These are phyloP conservation scores for Canariomyces notabilis DNA, from an alignment of 2,329 filamentous ascomycete species.

Conservation along the genomic window DNA sequence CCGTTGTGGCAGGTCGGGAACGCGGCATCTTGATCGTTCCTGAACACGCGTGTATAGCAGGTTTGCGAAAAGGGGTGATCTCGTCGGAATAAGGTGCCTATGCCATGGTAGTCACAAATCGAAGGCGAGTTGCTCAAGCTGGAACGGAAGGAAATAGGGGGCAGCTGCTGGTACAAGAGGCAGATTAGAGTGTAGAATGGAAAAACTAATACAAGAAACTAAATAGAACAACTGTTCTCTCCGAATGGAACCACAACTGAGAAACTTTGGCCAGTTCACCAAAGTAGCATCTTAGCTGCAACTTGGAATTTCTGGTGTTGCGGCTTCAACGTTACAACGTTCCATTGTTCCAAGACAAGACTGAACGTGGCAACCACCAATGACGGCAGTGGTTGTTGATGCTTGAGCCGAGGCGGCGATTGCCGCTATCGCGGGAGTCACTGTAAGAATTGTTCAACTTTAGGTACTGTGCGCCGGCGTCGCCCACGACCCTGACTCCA, in stretches of 20 bases:
- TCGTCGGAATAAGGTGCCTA: neutral
- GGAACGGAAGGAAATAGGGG: neutral
- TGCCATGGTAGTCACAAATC: neutral
- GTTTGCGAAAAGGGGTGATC: neutral
- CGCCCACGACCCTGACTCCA: too few species aligned
- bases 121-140: neutral
- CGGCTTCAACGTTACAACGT: too few species aligned
- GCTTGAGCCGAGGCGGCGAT: neutral
- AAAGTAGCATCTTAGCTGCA: too few species aligned
- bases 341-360: neutral
- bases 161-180: neutral
- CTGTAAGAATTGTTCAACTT: too few species aligned
- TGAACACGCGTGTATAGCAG: too few species aligned
- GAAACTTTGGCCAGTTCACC: too few species aligned
- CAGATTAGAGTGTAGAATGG: neutral
- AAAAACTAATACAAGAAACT: neutral
- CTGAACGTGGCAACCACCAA: neutral
- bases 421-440: too few species aligned
- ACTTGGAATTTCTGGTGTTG: neutral
- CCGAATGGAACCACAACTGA: too few species aligned
- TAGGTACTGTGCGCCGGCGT: too few species aligned
- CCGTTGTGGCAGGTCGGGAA: conserved; percentile 66
- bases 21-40: conserved; percentile 52
- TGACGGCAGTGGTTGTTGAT: neutral
- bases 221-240: neutral